Base-by-base conservation (phyloP, 352 stramenopile genomes). In the Globisporangium perplexum region DNA sequence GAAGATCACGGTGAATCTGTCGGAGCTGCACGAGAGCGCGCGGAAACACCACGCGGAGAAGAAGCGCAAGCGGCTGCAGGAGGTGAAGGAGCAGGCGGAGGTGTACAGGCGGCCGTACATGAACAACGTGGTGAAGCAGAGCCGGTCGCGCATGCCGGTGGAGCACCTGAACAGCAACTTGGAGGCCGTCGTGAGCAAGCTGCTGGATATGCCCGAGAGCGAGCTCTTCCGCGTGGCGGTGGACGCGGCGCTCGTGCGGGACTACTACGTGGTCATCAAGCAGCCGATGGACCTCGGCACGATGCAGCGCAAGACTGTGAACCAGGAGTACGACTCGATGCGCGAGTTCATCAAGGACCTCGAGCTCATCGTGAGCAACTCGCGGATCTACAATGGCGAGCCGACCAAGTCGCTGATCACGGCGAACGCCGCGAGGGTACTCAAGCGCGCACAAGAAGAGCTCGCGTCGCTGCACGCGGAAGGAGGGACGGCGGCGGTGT, bases 211-310 rank as follows among this genome's bases (percentile, higher is more conserved):
- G 79, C 75, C 78, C 15, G 81, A 93, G 53, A 92, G 81, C 35
- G 74, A 88, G 51, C 55, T 93, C 22, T 93, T 93, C 50, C 77
- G 83, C 23, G 46, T 58, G 7, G 67, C 83, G 0, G 83, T 93
- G 33, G 81, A 93, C 61, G 73, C 71, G 5, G 53, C 28, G 0
- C 68, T 76, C 2, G 77, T 92, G 48, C 72, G 64, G 22, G 83
- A 92, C 55, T 93, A 93, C 47, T 92, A 90, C 58, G 64, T 76
- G 50, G 77, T 93, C 52, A 86, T 93, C 62, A 93, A 93, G 63
- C 81, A 90, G 35, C 83, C 83, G 10, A 92, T 93, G 78, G 83
- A 93, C 57, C 60, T 93, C 47, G 73, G 68, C 31, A 65, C 72
- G 18, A 83, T 93, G 63, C 68, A 71, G 44, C 67, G 65, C 48